These are phyloP conservation scores for Trapa bicornis DNA, from an alignment of 345 rosid genomes.

Conservation along the genomic window DNA sequence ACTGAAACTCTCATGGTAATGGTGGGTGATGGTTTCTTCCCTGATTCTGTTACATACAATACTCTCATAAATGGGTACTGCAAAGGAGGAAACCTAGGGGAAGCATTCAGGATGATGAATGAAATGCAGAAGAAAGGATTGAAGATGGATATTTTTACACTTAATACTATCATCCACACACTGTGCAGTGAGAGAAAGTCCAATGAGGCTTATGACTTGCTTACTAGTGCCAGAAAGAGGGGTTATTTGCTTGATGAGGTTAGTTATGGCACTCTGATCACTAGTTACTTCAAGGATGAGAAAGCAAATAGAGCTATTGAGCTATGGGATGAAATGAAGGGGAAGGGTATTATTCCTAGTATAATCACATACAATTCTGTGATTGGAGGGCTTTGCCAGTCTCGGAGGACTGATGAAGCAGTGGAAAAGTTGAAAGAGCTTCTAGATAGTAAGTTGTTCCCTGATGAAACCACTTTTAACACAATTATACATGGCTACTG, in stretches of 20 bases:
- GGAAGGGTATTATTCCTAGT: constrained; percentile 48
- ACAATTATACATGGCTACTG: constrained; percentile 65
- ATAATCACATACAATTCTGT: constrained; percentile 52
- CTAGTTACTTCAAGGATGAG: constrained; percentile 49
- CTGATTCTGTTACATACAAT: constrained; percentile 57
- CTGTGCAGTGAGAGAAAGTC: constrained; percentile 49
- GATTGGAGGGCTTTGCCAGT: constrained; percentile 56
- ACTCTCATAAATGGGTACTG: constrained; percentile 52
- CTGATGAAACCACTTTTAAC: constrained; percentile 55
- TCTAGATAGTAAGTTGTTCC: constrained; percentile 41
- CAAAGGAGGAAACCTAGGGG: constrained; percentile 46
- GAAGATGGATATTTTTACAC: constrained; percentile 58
- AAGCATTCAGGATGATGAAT: constrained; percentile 57
- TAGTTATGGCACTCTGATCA: constrained; percentile 65
- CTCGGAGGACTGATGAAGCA: constrained; percentile 56
- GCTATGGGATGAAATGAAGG: constrained; percentile 83
- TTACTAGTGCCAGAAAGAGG: constrained; percentile 37
- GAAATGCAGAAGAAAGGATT: constrained; percentile 58
- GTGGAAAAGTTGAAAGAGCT: constrained; percentile 59
- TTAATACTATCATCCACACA: constrained; percentile 54
- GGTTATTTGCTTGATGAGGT: constrained; percentile 73
- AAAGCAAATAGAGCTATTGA: constrained; percentile 33
- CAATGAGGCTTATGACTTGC: constrained; percentile 44
- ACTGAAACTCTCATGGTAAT: constrained; percentile 26
- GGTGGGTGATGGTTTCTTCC: constrained; percentile 48